Evolutionary conservation across 257 asterid species (phyloP).

Genomic region (Jaltomata sinuosa): DNA sequence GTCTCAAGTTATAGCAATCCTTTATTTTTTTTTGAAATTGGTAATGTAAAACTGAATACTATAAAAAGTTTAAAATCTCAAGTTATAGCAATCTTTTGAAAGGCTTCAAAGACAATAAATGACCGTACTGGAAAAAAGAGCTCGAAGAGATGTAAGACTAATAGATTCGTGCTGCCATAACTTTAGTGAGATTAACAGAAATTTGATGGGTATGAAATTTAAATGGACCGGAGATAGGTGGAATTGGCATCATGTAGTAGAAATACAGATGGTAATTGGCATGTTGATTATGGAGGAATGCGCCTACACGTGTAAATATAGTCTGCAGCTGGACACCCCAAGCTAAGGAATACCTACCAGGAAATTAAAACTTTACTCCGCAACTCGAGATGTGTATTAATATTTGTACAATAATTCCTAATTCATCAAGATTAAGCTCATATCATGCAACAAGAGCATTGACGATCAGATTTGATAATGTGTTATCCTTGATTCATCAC

Average conservation of each 20-base stretch:
- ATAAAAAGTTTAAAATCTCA: no score
- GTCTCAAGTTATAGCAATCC: not conserved
- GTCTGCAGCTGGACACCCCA: not conserved
- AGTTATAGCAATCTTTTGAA: not conserved
- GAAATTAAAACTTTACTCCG: not conserved
- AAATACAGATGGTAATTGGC: no score
- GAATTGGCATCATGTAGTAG: not conserved
- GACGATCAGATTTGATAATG: not conserved
- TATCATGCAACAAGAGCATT: not conserved
- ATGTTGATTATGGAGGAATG: not conserved
- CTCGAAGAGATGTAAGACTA: not conserved
- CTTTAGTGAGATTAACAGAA: not conserved
- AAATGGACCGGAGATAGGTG: not conserved
- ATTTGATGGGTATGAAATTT: not conserved
- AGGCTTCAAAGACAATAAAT: not conserved
- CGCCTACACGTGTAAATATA: not conserved
- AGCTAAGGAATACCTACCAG: not conserved
- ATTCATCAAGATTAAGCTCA: not conserved
- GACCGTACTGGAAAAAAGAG: not conserved
- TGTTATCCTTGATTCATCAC: not conserved
- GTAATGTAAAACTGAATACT: no score
- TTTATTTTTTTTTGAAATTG: no score
- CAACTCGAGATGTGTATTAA: not conserved
- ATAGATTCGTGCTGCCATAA: not conserved
- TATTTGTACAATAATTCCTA: not conserved